A percentile compares a stretch with the other conserved stretches of the same genome.
Conservation (phyloP, 2,329 filamentous ascomycete genomes). For the Ceratocystis eucalypticola region DNA sequence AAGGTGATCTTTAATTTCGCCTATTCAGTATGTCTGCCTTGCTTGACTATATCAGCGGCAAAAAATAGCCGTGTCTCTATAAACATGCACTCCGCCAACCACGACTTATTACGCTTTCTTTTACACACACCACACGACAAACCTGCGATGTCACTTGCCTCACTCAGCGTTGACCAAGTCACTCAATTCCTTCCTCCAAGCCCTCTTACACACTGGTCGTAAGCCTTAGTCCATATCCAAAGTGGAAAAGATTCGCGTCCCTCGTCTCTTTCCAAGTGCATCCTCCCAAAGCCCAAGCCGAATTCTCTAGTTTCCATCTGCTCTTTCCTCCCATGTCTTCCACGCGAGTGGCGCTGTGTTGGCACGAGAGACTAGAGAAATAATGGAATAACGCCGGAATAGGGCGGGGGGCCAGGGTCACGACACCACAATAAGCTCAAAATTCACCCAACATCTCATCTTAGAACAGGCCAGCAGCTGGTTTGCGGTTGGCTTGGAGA, state of each 20-base stretch:
- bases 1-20: neutral
- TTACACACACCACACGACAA: neutral
- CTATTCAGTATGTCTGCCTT: neutral
- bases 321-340: neutral
- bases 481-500: too few species aligned
- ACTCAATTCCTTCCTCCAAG: too few species aligned
- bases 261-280: neutral
- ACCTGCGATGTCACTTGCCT: neutral
- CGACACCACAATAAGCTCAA: neutral
- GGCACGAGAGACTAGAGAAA: neutral
- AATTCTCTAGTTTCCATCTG: neutral
- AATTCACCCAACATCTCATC: neutral
- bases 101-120: neutral
- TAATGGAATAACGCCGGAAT: neutral
- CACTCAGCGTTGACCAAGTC: neutral
- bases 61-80: neutral
- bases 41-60: neutral
- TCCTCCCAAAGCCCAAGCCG: neutral
- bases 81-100: neutral
- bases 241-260: neutral
- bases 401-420: neutral
- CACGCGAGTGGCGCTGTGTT: constrained; percentile 10
- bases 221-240: neutral
- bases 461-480: too few species aligned
- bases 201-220: neutral